Evolutionary conservation across 306 rosid species (phyloP).

Genomic region (Begonia fuchsioides): DNA sequence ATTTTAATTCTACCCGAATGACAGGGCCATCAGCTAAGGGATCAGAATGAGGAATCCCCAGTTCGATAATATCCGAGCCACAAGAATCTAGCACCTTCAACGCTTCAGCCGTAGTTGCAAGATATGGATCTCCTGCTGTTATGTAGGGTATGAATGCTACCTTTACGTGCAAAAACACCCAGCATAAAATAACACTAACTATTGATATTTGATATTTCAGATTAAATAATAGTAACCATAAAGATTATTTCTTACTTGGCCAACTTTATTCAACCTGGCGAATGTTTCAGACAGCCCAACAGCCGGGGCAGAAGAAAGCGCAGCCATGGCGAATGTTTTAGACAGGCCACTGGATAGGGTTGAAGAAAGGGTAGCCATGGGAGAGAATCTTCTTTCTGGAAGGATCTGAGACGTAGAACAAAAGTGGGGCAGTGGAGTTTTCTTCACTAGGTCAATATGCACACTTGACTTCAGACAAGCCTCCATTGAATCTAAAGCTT

Average conservation of each 20-base stretch:
- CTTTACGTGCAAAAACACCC: constrained; percentile 16
- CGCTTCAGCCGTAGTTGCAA: constrained; percentile 77
- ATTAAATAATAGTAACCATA: background rate
- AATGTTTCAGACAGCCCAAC: constrained; percentile 69
- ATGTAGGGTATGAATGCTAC: constrained; percentile 85
- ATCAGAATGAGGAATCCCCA: constrained; percentile 88
- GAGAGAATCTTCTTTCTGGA: constrained; percentile 26
- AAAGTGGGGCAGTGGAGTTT: constrained; percentile 13
- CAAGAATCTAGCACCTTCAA: constrained; percentile 69
- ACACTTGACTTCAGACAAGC: too few species aligned
- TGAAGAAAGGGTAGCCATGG: constrained; percentile 44
- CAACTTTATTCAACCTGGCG: constrained; percentile 36
- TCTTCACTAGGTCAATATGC: too few species aligned
- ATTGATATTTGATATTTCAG: too few species aligned
- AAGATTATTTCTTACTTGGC: constrained; percentile 37
- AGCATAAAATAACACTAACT: too few species aligned
- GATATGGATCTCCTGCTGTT: constrained; percentile 94
- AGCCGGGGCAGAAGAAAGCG: constrained; percentile 19
- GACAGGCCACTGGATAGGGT: constrained; percentile 42
- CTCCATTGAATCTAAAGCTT: too few species aligned
- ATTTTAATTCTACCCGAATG: constrained; percentile 50
- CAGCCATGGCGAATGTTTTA: constrained; percentile 52
- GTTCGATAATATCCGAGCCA: constrained; percentile 88
- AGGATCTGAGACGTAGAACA: constrained; percentile 7
- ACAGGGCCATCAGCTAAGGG: constrained; percentile 98